Base-by-base conservation (phyloP, 176 grass and related monocot species). In the Stipa capillata region DNA sequence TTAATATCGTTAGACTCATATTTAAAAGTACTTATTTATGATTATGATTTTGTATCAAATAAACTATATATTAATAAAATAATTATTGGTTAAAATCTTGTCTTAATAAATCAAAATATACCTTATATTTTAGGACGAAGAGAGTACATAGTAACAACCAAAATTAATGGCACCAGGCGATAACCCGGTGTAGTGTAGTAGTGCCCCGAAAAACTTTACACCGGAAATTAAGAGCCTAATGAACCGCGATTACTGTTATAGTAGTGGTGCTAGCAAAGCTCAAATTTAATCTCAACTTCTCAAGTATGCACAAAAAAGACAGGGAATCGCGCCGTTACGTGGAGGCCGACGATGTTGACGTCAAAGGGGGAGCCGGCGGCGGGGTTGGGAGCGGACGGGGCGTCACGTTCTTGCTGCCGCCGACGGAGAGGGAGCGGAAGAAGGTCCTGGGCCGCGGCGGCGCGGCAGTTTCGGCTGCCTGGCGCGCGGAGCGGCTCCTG, bases 371-470 rank as follows among this genome's bases (percentile, higher is more conserved):
- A n/a, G 85, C 32, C 1, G 58, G 17, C 39, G 32, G 3, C 2
- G 81, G 71, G 31, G 55, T 2, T 3, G 76, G 31, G 4, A 69
- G 50, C 61, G 35, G 76, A 27, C 69, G 62, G 18, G 53, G 69
- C n/a, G 76, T 23, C 2, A 69, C 27, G 44, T 81, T 75, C 82
- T 63, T 89, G 52, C 69, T 31, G 7, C 76, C 49, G 8, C 81
- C 82, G 44, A 89, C 77, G 62, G 82, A 89, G 82, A 89, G 71
- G 15, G 87, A 81, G 16, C 87, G 87, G 77, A 89, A 77, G 82
- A 88, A 88, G 20, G 69, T 35, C 81, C 69, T 60, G 4, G 76
- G 3, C 15, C 69, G 14, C 4, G 42, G 69, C 69, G 80, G 28
- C 15, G 45, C 37, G 7, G 73, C 8, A 36, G 21, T 25, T 6